phyloP scores from a whole-genome alignment of 2,329 filamentous ascomycete genomes.

The Trichoderma atrobrunneum region DNA sequence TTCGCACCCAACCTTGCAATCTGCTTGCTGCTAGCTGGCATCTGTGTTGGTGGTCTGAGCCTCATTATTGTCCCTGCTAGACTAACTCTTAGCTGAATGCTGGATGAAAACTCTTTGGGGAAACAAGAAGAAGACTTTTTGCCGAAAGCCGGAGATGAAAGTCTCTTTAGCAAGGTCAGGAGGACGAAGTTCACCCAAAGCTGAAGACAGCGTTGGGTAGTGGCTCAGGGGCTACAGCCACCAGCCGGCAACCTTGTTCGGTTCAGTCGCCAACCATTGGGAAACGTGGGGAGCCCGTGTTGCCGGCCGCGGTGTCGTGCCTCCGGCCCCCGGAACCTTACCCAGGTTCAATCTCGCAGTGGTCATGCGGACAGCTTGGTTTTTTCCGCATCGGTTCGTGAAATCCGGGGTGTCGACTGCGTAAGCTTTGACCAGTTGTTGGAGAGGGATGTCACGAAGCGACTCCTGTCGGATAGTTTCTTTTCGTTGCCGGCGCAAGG shows the following conservation, averaged over 20 bases:
- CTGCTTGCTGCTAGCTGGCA: background rate
- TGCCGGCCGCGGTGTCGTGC: constrained; percentile 8
- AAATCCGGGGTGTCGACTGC: constrained; percentile 9
- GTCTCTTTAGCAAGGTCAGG: constrained; percentile 7
- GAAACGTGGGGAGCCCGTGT: constrained; percentile 20
- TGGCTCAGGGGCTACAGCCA: constrained; percentile 9
- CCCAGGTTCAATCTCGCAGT: constrained; percentile 14
- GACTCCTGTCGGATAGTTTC: background rate
- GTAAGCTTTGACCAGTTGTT: constrained; percentile 9
- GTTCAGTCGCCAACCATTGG: constrained; percentile 2
- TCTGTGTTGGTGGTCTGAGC: constrained; percentile 10
- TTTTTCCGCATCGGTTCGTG: constrained; percentile 12
- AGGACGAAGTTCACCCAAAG: background rate
- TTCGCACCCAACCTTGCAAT: constrained; percentile 2
- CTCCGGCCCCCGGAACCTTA: background rate
- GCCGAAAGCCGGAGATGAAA: constrained; percentile 1
- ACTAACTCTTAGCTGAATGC: background rate
- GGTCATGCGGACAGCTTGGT: constrained; percentile 17
- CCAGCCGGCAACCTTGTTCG: background rate
- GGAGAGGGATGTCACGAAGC: background rate
- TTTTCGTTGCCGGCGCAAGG: background rate
- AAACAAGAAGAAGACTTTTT: background rate
- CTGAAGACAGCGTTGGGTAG: background rate
- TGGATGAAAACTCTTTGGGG: background rate
- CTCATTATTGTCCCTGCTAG: background rate